phyloP scores from a whole-genome alignment of 495 filamentous ascomycete species.

The Daldinia decipiens region DNA sequence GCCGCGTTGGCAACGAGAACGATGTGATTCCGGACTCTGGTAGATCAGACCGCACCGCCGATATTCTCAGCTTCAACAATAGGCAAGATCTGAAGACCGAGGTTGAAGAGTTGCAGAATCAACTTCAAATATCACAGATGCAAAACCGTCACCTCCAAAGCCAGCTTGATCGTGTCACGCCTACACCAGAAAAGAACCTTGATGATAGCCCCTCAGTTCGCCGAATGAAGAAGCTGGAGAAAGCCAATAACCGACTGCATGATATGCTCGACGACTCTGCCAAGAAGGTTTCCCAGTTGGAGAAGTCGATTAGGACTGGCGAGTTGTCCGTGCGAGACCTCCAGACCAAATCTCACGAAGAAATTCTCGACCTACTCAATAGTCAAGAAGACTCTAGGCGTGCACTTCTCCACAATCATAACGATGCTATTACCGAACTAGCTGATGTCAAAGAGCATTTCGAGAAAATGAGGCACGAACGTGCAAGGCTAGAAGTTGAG shows the following conservation, averaged over 20 bases:
- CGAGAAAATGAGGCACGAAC: slow-evolving; percentile 83
- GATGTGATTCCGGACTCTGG: slow-evolving; percentile 73
- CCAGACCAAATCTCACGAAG: slow-evolving; percentile 92
- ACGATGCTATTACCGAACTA: slow-evolving; percentile 84
- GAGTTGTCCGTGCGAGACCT: slow-evolving; percentile 91
- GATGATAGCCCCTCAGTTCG: slow-evolving; percentile 87
- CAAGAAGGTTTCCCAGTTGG: slow-evolving; percentile 90
- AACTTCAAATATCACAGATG: slow-evolving; percentile 95
- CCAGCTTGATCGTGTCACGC: slow-evolving; percentile 74
- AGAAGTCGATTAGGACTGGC: slow-evolving; percentile 87
- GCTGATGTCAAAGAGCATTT: slow-evolving; percentile 85
- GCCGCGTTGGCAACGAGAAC: slow-evolving; percentile 74
- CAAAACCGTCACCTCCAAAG: slow-evolving; percentile 93
- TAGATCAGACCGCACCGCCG: slow-evolving; percentile 87
- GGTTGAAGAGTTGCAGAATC: slow-evolving; percentile 91
- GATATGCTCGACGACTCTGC: slow-evolving; percentile 95
- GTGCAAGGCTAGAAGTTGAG: slow-evolving; percentile 84
- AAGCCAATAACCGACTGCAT: slow-evolving; percentile 90
- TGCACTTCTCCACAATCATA: slow-evolving; percentile 83
- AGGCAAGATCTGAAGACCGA: slow-evolving; percentile 92
- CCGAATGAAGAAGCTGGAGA: slow-evolving; percentile 90
- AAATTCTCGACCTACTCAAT: slow-evolving; percentile 92
- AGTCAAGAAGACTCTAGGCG: slow-evolving; percentile 91
- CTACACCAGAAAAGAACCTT: slow-evolving; percentile 65
- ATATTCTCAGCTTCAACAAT: slow-evolving; percentile 87